Evolutionary conservation across 1,139 yeast species (phyloP), one percentile per base, ranked within the genome.

Genomic region (Candida sp.): DNA sequence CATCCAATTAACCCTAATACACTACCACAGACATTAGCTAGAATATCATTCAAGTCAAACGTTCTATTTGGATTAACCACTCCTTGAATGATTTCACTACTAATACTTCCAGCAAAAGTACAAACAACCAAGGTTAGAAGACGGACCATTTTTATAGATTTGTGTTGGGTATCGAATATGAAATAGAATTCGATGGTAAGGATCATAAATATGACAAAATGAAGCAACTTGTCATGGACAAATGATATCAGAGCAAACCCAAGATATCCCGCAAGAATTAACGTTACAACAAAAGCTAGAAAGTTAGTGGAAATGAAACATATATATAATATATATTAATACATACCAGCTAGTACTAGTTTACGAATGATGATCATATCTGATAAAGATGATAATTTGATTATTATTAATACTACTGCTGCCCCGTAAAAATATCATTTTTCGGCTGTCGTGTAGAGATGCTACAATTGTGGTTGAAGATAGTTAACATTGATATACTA

Each of bases 111-210:
- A 1, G 68, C 60, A 2, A 67, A 43, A 4, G 81, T 69, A 52
- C 83, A 77, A 19, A 68, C 64, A 1, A 66, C 45, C 15, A 75
- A 53, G 1, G 86, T 77, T 37, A 75, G 47, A 39, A 65, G 63
- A 32, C 68, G 60, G 44, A 77, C 58, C 8, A 68, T 57, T 45
- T 72, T 66, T 47, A 73, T 59, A 6, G 66, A 61, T 43, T 59
- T 61, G 37, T 55, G 57, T n/a, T 51, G 52, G 27, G 70, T 58
- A 38, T 80, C 81, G 43, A 81, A 63, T 6, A 80, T 57, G 67
- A 80, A 79, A 66, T 79, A 82, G 55, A 82, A 78, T 44, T 77
- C 77, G 23, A 66, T 54, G 1, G 85, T 77, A 11, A 82, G 61
- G 4, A 77, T 46, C 45, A 73, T 64, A 55, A 82, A 82, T 22